These are phyloP conservation scores for Strombidium stylifer DNA, from an alignment of 73 alveolate genomes.

Conservation along the genomic window DNA sequence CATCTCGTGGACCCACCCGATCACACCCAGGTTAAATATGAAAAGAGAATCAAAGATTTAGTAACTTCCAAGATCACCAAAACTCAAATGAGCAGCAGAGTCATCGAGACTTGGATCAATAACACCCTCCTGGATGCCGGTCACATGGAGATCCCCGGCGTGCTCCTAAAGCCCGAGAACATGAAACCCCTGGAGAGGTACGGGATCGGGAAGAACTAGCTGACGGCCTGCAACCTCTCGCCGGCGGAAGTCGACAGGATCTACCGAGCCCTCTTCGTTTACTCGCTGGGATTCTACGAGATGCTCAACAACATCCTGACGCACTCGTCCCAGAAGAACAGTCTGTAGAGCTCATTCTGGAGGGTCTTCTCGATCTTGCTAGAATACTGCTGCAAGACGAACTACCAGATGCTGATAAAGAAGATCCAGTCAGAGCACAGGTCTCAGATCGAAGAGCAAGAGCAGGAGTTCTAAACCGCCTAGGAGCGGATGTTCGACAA, in stretches of 20 bases:
- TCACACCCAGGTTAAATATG: too few relatives aligned
- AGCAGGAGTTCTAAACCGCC: conserved; percentile 18
- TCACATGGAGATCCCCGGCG: conserved; percentile 28
- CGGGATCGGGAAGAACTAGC: conserved; percentile 17
- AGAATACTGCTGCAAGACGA: conserved; percentile 66
- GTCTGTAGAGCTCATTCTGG: conserved; percentile 43
- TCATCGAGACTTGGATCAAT: conserved; percentile 29
- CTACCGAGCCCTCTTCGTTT: conserved; percentile 54
- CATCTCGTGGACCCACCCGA: too few relatives aligned
- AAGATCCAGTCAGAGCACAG: conserved; percentile 23
- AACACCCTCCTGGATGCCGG: conserved; percentile 25
- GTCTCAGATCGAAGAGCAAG: conserved; percentile 46
- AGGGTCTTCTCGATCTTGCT: conserved; percentile 59
- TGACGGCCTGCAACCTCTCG: conserved; percentile 16
- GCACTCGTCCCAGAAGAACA: not conserved
- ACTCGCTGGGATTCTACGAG: conserved; percentile 57
- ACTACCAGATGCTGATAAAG: conserved; percentile 42
- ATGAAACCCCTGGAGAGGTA: conserved; percentile 15
- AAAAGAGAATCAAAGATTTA: too few relatives aligned
- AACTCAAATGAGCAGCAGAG: conserved; percentile 7
- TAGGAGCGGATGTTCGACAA: not conserved
- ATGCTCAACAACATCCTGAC: conserved; percentile 22
- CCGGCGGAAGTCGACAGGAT: conserved; percentile 37
- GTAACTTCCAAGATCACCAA: too few relatives aligned
- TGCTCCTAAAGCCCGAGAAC: conserved; percentile 28